These are phyloP conservation scores for Oryza glaberrima DNA, from an alignment of 176 grass and related monocot genomes.

Conservation along the genomic window DNA sequence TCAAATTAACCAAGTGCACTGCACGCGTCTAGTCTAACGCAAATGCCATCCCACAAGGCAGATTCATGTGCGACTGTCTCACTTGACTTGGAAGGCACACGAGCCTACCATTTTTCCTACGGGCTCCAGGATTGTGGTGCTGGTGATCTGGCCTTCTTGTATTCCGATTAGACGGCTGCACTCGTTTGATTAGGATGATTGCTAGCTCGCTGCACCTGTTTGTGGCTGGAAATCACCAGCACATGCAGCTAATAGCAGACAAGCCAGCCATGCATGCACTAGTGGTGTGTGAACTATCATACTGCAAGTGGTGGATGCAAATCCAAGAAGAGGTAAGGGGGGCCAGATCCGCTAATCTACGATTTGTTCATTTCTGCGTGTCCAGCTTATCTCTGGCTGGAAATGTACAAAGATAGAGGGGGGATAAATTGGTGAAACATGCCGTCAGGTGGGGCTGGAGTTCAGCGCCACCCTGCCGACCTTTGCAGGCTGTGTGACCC, in stretches of 20 bases:
- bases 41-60: background rate
- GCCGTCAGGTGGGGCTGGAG: conserved; percentile 12
- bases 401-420: background rate
- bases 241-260: background rate
- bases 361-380: conserved; percentile 23
- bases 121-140: background rate
- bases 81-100: background rate
- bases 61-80: background rate
- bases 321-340: background rate
- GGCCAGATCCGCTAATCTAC: conserved; percentile 34
- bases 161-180: background rate
- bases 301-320: conserved; percentile 17
- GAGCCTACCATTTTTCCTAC: background rate
- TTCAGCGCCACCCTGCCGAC: background rate
- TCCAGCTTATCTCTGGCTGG: conserved; percentile 12
- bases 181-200: background rate
- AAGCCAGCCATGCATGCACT: background rate
- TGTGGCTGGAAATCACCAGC: background rate
- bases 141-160: background rate
- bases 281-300: background rate
- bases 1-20: background rate
- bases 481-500: conserved; percentile 16
- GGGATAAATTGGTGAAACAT: background rate
- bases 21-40: background rate
- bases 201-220: background rate